phyloP scores from a whole-genome alignment of 139 green algal species.

The Astrephomene gubernaculifera region DNA sequence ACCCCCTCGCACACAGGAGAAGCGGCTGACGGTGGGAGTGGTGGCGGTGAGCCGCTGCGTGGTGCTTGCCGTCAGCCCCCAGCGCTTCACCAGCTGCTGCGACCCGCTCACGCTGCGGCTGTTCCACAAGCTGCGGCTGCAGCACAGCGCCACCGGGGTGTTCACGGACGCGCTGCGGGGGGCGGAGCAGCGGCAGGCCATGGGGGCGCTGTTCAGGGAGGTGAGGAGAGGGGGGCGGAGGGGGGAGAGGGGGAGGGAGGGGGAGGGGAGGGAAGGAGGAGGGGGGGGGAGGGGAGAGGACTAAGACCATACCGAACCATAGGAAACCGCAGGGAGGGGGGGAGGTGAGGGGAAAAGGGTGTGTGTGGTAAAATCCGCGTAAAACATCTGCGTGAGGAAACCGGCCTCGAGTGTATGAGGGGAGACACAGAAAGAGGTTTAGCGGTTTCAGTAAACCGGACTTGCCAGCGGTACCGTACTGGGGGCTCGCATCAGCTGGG shows the following conservation, averaged over 20 bases:
- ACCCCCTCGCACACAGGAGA: slow-evolving; percentile 33
- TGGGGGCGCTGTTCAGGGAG: slow-evolving; percentile 23
- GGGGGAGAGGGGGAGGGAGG: background rate
- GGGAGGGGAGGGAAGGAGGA: background rate
- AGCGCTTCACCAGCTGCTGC: slow-evolving; percentile 53
- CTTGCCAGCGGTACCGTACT: too few species aligned
- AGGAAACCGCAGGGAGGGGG: too few species aligned
- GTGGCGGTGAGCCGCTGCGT: slow-evolving; percentile 13
- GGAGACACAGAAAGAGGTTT: too few species aligned
- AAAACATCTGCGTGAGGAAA: too few species aligned
- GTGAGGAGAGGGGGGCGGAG: background rate
- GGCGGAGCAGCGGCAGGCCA: background rate
- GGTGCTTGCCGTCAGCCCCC: slow-evolving; percentile 26
- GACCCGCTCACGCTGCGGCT: slow-evolving; percentile 58
- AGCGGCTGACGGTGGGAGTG: slow-evolving; percentile 32
- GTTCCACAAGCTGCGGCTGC: slow-evolving; percentile 49
- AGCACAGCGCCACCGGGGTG: slow-evolving; percentile 37
- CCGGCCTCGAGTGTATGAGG: too few species aligned
- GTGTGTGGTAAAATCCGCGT: too few species aligned
- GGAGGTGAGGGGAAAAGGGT: background rate
- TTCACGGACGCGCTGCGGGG: slow-evolving; percentile 14
- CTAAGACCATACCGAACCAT: too few species aligned
- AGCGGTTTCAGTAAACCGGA: too few species aligned
- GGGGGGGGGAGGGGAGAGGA: background rate
- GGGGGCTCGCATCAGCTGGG: too few species aligned